phyloP scores from a whole-genome alignment of 2,329 filamentous ascomycete species.

The Monilinia laxa region DNA sequence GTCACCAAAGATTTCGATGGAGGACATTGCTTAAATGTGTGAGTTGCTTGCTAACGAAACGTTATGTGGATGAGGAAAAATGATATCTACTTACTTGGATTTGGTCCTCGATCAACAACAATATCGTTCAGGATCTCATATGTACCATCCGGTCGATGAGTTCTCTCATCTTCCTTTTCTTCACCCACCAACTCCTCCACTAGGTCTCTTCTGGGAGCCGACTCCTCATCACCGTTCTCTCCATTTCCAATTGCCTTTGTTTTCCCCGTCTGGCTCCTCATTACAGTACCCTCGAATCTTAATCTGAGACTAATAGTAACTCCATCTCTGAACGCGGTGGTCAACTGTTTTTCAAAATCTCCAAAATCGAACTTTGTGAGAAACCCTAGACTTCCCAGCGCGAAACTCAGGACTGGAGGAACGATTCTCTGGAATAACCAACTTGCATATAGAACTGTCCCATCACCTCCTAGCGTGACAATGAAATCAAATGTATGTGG shows the following conservation, averaged over 20 bases:
- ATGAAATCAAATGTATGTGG: slow-evolving; percentile 94
- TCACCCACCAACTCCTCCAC: slow-evolving; percentile 89
- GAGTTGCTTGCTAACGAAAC: slow-evolving; percentile 23
- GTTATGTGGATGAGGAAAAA: neutral
- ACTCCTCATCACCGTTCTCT: slow-evolving; percentile 45
- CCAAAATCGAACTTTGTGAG: slow-evolving; percentile 95
- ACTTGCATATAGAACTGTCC: slow-evolving; percentile 93
- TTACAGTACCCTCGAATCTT: slow-evolving; percentile 89
- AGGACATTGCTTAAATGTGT: slow-evolving; percentile 70
- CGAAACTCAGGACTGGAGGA: slow-evolving; percentile 88
- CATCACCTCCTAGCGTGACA: slow-evolving; percentile 88
- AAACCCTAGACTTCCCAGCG: slow-evolving; percentile 88
- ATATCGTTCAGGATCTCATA: slow-evolving; percentile 95
- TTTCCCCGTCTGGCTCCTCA: slow-evolving; percentile 66
- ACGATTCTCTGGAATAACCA: slow-evolving; percentile 97
- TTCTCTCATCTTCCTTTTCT: slow-evolving; percentile 78
- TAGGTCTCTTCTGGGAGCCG: slow-evolving; percentile 59
- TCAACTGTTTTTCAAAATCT: slow-evolving; percentile 67
- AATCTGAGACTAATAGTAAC: slow-evolving; percentile 85
- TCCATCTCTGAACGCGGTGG: slow-evolving; percentile 72
- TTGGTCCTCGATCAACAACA: slow-evolving; percentile 92
- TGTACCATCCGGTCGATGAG: slow-evolving; percentile 79
- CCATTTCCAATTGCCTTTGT: slow-evolving; percentile 33
- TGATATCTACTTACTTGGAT: slow-evolving; percentile 65
- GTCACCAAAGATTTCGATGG: slow-evolving; percentile 88